A percentile compares a stretch with the other conserved stretches of the same genome.
These are phyloP conservation scores for Trypanosoma cruzi DNA, from an alignment of 208 protist genomes.

Conservation along the genomic window DNA sequence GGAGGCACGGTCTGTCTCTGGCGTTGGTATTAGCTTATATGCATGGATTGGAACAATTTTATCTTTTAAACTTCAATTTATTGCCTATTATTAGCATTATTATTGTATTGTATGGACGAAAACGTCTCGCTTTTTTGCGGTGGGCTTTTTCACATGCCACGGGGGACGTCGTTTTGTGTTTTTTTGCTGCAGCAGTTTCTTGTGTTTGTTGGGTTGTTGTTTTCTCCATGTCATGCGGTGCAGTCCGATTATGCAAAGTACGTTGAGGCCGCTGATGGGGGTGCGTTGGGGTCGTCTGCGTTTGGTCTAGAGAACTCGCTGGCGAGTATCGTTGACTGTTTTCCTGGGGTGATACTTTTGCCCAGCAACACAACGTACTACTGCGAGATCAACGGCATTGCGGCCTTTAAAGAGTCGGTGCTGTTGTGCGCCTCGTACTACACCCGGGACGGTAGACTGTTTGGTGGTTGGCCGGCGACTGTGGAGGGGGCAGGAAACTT, in stretches of 20 bases:
- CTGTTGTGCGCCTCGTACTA: conserved; percentile 1
- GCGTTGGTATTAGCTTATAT: neutral
- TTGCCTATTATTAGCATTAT: neutral
- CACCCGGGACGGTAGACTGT: neutral
- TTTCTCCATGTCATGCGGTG: neutral
- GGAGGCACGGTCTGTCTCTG: too few relatives aligned
- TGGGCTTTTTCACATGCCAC: neutral
- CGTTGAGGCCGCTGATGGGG: neutral
- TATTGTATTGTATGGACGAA: neutral
- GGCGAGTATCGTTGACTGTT: neutral
- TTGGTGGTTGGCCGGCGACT: neutral
- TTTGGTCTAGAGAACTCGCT: too few relatives aligned
- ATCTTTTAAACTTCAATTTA: too few relatives aligned
- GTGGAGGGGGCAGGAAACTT: neutral
- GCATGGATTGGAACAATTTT: neutral
- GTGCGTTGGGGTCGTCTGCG: neutral
- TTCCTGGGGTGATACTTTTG: neutral
- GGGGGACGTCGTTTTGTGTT: neutral
- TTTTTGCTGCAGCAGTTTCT: neutral
- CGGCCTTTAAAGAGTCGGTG: neutral
- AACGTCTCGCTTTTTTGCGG: neutral
- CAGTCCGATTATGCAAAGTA: too few relatives aligned
- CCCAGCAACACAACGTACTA: conserved; percentile 8
- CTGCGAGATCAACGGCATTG: neutral
- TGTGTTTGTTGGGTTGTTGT: neutral